These are phyloP conservation scores for Torrubiella hemipterigena DNA, from an alignment of 2,329 filamentous ascomycete genomes.

Conservation along the genomic window DNA sequence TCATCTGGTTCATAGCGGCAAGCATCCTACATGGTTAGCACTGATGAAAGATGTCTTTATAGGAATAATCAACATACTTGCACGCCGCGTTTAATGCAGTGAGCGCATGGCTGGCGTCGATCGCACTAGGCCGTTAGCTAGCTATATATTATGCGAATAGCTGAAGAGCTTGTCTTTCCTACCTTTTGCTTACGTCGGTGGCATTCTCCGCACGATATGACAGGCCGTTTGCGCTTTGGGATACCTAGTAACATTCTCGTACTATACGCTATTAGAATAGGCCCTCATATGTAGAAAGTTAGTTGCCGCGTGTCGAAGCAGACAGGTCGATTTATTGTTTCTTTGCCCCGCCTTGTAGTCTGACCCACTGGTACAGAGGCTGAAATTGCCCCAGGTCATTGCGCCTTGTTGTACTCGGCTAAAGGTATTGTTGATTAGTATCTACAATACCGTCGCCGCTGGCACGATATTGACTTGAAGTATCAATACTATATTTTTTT, in stretches of 20 bases:
- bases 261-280: no score
- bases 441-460: no score
- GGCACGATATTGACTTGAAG: no score
- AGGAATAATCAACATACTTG: background rate
- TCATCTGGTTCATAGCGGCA: slow-evolving; percentile 3
- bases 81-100: slow-evolving; percentile 5
- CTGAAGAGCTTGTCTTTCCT: background rate
- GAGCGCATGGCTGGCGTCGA: slow-evolving; percentile 6
- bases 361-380: no score
- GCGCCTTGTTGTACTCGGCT: no score
- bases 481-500: no score
- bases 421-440: no score
- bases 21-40: slow-evolving; percentile 1
- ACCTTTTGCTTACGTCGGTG: slow-evolving; percentile 8
- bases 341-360: no score
- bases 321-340: no score
- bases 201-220: slow-evolving; percentile 6
- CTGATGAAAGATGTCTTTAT: background rate
- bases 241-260: background rate
- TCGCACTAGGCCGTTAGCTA: slow-evolving; percentile 5
- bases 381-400: no score
- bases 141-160: background rate
- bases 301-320: no score
- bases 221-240: slow-evolving; percentile 4
- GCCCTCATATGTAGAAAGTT: no score